phyloP scores from a whole-genome alignment of 441 rosid species.

The Pelargonium myrrhifolium region DNA sequence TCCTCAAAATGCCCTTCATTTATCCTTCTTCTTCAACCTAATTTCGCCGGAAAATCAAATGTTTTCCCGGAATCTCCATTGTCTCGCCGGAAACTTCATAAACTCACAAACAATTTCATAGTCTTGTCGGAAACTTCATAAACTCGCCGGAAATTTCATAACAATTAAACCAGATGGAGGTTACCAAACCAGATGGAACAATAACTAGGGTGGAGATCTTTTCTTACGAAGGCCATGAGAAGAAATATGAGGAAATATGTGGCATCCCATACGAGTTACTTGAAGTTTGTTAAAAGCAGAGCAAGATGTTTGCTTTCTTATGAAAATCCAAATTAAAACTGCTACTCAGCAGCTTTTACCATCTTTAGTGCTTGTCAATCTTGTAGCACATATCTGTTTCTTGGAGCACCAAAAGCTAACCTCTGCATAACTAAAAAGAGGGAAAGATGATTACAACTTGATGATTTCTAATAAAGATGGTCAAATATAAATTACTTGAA shows the following conservation, averaged over 20 bases:
- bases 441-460: neutral
- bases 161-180: no score
- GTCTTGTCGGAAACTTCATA: no score
- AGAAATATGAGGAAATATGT: neutral
- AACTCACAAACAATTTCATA: no score
- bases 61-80: no score
- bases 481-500: no score
- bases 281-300: neutral
- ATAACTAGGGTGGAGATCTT: neutral
- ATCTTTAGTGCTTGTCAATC: conserved; percentile 11
- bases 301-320: neutral
- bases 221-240: neutral
- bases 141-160: no score
- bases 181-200: no score
- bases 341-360: neutral
- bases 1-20: no score
- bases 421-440: conserved; percentile 11
- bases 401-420: conserved; percentile 25
- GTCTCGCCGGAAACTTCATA: no score
- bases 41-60: no score
- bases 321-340: neutral
- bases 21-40: no score
- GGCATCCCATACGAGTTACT: neutral
- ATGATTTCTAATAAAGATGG: neutral
- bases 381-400: conserved; percentile 20